Evolutionary conservation across 345 rosid species (phyloP), one percentile per base, ranked within the genome.

Genomic region (Noccaea bulbosa): DNA sequence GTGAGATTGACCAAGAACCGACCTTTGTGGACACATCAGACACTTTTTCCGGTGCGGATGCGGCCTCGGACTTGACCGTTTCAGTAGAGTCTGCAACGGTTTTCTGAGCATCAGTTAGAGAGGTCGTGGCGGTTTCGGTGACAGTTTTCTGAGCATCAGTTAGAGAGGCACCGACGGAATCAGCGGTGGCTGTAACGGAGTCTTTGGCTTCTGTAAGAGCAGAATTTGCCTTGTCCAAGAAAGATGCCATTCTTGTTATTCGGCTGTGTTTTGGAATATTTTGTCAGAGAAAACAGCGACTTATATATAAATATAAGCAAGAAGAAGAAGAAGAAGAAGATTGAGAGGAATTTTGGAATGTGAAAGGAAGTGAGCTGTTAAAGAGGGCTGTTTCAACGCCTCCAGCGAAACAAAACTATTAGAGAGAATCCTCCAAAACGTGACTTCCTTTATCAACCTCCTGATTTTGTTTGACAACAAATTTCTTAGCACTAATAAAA

Each of bases 321-420:
- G 39, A 14, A 50, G 27, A 6, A 52, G 30, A 27, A 51, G 60
- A 48, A 57, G 30, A 27, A 51, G 60, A 48, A 57, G 73, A 59
- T 35, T 60, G 38, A 35, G 58, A 72, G 43, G 57, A 63, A 65
- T 44, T 62, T 72, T 22, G 60, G 67, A 66, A 73, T 74, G 62
- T 59, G 72, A 73, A 73, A 65, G 4, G 32, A 66, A 66, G 51
- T 74, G 78, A 74, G 78, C 78, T 74, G 73, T 74, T 68, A 51
- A 59, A 66, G 68, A 74, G 5, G 61, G 67, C 72, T 74, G 32
- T 61, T 52, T 74, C 78, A 74, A 74, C 69, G 44, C 51, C 69
- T 67, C 73, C 78, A 74, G 73, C 78, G 58, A 74, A 74, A 53
- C 73, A 51, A 4, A 27, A 44, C 30, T 45, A 24, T 47, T 41